phyloP scores from a whole-genome alignment of 352 stramenopile genomes.

The Globisporangium middletonii region DNA sequence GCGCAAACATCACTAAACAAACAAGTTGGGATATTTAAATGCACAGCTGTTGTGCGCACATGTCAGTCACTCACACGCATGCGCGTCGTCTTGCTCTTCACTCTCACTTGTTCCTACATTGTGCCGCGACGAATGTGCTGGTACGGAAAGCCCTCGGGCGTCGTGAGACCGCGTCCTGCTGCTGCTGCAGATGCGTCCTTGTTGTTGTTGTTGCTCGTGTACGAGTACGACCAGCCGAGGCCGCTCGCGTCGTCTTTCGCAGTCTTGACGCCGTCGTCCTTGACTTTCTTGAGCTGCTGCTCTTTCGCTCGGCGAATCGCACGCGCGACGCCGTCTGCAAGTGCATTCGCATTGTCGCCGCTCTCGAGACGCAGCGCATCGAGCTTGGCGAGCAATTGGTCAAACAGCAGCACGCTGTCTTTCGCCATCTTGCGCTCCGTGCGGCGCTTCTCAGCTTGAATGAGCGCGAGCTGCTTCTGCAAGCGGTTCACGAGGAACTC shows the following conservation, averaged over 20 bases:
- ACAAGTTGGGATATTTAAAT: no score
- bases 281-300: constrained; percentile 45
- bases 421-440: constrained; percentile 72
- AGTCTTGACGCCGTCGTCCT: constrained; percentile 28
- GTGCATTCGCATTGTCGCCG: constrained; percentile 54
- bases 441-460: constrained; percentile 65
- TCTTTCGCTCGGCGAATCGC: constrained; percentile 47
- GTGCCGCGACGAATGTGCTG: constrained; percentile 71
- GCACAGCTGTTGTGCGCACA: no score
- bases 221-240: constrained; percentile 26
- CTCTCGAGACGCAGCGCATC: constrained; percentile 46
- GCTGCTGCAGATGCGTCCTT: constrained; percentile 15
- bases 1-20: no score
- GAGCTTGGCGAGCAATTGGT: constrained; percentile 63
- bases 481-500: constrained; percentile 84
- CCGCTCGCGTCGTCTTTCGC: constrained; percentile 67
- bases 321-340: constrained; percentile 45
- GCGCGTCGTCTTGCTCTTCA: no score
- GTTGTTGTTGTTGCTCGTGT: constrained; percentile 21
- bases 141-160: constrained; percentile 47
- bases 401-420: constrained; percentile 60
- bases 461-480: constrained; percentile 71
- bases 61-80: no score
- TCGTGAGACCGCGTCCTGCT: constrained; percentile 12
- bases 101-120: constrained; percentile 33